Evolutionary conservation across 2,329 filamentous ascomycete species (phyloP), one percentile per base, ranked within the genome.

Genomic region (Pseudogymnoascus sp.): DNA sequence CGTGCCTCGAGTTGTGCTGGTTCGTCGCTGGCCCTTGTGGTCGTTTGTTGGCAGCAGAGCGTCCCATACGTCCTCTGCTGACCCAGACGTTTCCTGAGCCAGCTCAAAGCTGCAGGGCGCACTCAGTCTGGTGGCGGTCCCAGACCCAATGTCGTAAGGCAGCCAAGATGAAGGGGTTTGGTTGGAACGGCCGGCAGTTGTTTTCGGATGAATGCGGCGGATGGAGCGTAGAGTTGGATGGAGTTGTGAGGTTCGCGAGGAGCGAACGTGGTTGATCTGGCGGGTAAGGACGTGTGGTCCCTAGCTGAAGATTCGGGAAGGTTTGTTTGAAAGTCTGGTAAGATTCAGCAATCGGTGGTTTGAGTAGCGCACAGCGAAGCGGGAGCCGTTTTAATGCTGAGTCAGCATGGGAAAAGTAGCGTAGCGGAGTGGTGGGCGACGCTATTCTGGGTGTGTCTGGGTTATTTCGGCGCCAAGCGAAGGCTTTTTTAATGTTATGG

Each of bases 1-100:
- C 92, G 79, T 96, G 89, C 76, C 89, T 86, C 72, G 82, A 85
- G 77, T 88, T 88, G 79, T 86, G 86, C 76, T 87, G 83, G 78
- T 81, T 88, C 69, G 77, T 77, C 74, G 80, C 80, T 78, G 80
- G 81, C 66, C 70, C 72, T 66, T 69, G 69, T 69, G 72, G 71
- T 73, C 72, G 71, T 71, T 74, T 74, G 66, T 67, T 64, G 64
- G 66, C 68, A 62, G 69, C 63, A 67, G 68, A 68, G 69, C 71
- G 72, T 72, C 71, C 70, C 72, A 74, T 74, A 67, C 71, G 72
- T 69, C 66, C 69, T 63, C 63, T 70, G 70, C 71, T 72, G 71
- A 72, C 71, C 72, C 72, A 73, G 70, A 72, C 59, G 66, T 68
- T 66, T 68, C 70, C 70, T 70, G 71, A 72, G 71, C 70, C 71